Base-by-base conservation (phyloP, 2,329 filamentous ascomycete genomes). In the Colletotrichum sp. region DNA sequence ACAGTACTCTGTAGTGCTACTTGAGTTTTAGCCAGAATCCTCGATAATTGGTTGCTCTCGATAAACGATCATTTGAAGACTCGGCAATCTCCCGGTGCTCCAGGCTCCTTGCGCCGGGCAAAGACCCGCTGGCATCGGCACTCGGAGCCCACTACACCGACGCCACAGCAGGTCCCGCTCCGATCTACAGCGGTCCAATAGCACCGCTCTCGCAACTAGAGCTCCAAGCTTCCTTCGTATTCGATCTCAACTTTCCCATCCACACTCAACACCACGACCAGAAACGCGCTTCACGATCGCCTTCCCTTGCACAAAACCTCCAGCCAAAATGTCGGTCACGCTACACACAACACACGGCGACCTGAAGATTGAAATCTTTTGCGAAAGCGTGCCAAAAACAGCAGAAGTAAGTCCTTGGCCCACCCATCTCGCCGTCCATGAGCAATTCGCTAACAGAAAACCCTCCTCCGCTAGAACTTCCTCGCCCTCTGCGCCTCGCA, bases 351-450 rank as follows among this genome's bases (percentile, higher is more conserved):
- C 93, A 67, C 90, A 94, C 69, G 97, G 97, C 83, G 94, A 97
- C 85, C 90, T 99, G 83, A 99, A 99, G 87, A 92, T 99, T 81
- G 97, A 99, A 85, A 89, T 99, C 79, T 99, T 98, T 87, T 99
- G 96, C 88, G 95, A 98, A 84, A 93, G 95, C 80, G 95, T 98
- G 36, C 97, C 97, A 77, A 96, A 96, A 84, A 98, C 97, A 1
- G 94, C 96, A 78, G 95, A 98, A 87, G 94, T 94, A 87, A 72
- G 86, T 75, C 28, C 12, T 39, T 30, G 7, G 13, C 55, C 34
- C 32, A 32, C 1, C 16, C 12, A 18, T 55, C 75, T 6, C 30
- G 57, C 28, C 21, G 39, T 32, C 32, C 0, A 32, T 13, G 16
- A 39, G 2, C 43, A 52, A n/a, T 0, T 61, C 36, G 28, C n/a